These are phyloP conservation scores for Andrographis paniculata DNA, from an alignment of 305 asterid species.

Conservation along the genomic window DNA sequence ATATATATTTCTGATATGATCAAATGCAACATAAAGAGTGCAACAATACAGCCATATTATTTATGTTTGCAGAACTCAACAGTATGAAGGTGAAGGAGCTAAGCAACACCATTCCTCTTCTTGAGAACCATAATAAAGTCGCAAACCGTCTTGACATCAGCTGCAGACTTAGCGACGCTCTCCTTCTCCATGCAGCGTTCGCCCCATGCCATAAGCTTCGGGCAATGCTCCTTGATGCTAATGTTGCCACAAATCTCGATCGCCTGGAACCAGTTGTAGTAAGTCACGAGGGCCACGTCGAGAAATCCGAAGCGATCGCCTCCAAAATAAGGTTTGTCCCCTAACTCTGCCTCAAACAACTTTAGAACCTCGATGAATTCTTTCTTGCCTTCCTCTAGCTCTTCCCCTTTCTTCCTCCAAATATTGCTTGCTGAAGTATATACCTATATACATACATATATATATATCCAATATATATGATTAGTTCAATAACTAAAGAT, in stretches of 20 bases:
- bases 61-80: too few species aligned
- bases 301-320: conserved; percentile 38
- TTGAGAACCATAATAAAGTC: conserved; percentile 24
- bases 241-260: conserved; percentile 33
- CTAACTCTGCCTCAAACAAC: conserved; percentile 31
- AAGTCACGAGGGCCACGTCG: conserved; percentile 32
- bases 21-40: not conserved
- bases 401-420: conserved; percentile 31
- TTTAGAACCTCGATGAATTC: conserved; percentile 22
- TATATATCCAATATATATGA: too few species aligned
- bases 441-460: too few species aligned
- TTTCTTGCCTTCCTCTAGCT: conserved; percentile 34
- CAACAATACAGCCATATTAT: too few species aligned
- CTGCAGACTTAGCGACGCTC: conserved; percentile 34
- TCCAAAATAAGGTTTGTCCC: conserved; percentile 31
- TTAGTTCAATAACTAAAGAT: too few species aligned
- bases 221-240: conserved; percentile 27
- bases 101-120: conserved; percentile 29
- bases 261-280: conserved; percentile 31
- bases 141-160: conserved; percentile 28
- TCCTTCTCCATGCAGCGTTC: conserved; percentile 39
- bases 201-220: conserved; percentile 36
- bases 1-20: not conserved
- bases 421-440: conserved; percentile 22
- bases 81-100: too few species aligned